Base-by-base conservation (phyloP, 805 yeast genomes). In the Naumovozyma baii region DNA sequence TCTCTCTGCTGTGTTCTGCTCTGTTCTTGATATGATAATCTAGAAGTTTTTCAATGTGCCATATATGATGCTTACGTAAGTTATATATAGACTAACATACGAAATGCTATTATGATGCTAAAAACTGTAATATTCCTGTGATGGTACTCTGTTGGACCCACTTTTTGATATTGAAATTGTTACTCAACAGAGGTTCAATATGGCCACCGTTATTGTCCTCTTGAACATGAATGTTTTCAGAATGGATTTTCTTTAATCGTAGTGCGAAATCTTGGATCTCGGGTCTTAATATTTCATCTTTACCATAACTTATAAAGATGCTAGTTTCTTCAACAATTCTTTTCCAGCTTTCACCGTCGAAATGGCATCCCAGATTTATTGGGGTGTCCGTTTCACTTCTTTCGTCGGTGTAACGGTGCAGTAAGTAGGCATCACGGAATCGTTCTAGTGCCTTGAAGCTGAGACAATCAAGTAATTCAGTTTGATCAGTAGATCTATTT, bases 251-350 rank as follows among this genome's bases (percentile, higher is more conserved):
- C 1, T 22, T 10, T 18, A 51, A 36, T 39, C 43, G 48, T 2
- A 39, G 22, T 8, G 38, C 32, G 7, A 51, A 34, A 14, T 37
- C 13, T 18, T 34, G 30, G 25, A 54, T 54, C 29, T 54, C 55
- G 3, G 40, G 37, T 13, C 39, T 39, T 18, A 54, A 39, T 3
- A 55, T 48, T 36, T 54, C 60, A 9, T 49, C 48, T 16, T 43
- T 38, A 8, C 60, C 60, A 22, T 52, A 52, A 0, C 49, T 46
- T 3, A 55, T 31, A 13, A 44, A 32, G 17, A 54, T 3, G 4
- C 46, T 26, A 8, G 45, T 40, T 15, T 36, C 16, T 1, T 34
- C 20, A 4, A 52, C 34, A 4, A 54, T 44, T 3, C 28, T 12
- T 5, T 15, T 5, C 60, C 60, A 55, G 3, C 18, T 30, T 1